phyloP scores from a whole-genome alignment of 139 green algal species.

The Chlorella sp. region DNA sequence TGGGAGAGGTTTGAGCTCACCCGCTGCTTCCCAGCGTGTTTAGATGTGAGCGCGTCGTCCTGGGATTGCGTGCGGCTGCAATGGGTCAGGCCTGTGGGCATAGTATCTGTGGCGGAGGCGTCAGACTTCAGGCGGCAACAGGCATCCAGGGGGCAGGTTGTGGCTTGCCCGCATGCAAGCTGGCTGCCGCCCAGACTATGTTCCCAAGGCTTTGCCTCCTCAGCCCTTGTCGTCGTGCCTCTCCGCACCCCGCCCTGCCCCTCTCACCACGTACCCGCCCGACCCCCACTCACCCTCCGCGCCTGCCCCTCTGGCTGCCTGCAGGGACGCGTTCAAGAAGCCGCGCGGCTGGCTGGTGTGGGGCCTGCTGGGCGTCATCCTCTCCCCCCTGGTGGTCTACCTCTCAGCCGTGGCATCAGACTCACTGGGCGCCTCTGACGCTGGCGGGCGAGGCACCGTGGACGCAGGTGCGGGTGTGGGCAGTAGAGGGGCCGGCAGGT shows the following conservation, averaged over 20 bases:
- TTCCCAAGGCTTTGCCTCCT: not conserved
- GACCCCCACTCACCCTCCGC: no score
- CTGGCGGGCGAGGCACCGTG: slow-evolving; percentile 71
- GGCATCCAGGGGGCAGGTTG: not conserved
- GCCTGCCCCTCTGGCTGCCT: not conserved
- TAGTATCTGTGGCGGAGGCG: no score
- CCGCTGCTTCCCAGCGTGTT: not conserved
- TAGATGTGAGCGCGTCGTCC: no score
- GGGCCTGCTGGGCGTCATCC: slow-evolving; percentile 69
- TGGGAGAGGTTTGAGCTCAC: no score
- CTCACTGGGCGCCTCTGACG: slow-evolving; percentile 16
- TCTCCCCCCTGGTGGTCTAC: slow-evolving; percentile 73
- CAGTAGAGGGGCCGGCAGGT: not conserved
- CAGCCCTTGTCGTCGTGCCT: not conserved
- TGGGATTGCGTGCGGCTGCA: no score
- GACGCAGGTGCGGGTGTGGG: slow-evolving; percentile 52
- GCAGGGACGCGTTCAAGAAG: slow-evolving; percentile 61
- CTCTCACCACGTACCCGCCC: not conserved
- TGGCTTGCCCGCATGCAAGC: not conserved
- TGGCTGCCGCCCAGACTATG: no score
- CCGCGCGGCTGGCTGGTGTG: slow-evolving; percentile 80
- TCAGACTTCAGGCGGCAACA: no score
- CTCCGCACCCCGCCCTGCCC: not conserved
- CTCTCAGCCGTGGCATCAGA: slow-evolving; percentile 37
- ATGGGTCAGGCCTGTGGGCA: no score